Evolutionary conservation across 768 basidiomycete species (phyloP), one percentile per base, ranked within the genome.

Genomic region (Pholiota conissans): DNA sequence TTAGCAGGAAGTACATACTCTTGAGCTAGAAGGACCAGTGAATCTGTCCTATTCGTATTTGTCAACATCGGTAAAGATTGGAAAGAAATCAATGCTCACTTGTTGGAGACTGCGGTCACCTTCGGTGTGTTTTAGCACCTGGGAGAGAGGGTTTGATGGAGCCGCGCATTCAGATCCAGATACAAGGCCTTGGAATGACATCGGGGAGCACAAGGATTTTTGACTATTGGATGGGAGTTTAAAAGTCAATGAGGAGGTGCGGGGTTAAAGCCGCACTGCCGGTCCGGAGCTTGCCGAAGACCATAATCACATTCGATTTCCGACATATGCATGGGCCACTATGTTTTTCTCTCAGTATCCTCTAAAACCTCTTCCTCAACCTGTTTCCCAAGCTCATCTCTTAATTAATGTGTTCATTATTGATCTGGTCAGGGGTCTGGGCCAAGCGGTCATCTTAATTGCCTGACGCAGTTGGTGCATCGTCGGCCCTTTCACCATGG

Each of bases 141-240:
- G 89, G 2, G 91, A 85, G 24, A 98, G 78, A 2, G 95, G 95
- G 69, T 97, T 98, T 49, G 88, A 79, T 1, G 87, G 78, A 18
- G 86, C 82, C 11, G 89, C 90, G 72, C 95, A 97, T 74, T 98
- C 96, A 42, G 93, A 83, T 56, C 93, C 95, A 57, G 92, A 93
- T 59, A 94, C 83, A 37, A 94, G 77, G 56, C 86, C 80, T 76
- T 90, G 88, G 54, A 92, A 77, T 22, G 90, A 89, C 89, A 91
- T 91, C 24, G 20, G 40, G 40, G n/a, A 24, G 16, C n/a, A n/a
- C n/a, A n/a, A n/a, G n/a, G n/a, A n/a, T n/a, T 32, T 32, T 32
- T 32, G 30, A 32, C 30, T 6, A 32, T 32, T 6, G 30, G 30
- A 32, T 13, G 13, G 7, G 30, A 32, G 13, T 6, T 32, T 13